These are phyloP conservation scores for Sindora glabra DNA, from an alignment of 306 rosid genomes.

Conservation along the genomic window DNA sequence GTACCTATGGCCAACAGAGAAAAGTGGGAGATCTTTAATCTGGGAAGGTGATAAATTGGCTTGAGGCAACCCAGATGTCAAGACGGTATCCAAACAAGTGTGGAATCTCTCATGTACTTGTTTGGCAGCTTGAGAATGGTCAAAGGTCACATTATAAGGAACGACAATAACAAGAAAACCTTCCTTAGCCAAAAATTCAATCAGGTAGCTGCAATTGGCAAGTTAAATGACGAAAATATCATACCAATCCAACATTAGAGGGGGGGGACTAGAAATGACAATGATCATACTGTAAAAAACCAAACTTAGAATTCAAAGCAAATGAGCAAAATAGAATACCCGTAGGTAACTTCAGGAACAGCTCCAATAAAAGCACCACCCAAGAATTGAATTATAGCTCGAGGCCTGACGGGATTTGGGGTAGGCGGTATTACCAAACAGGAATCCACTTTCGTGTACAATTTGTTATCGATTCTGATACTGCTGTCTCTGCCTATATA, in stretches of 20 bases:
- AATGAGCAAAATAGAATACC: slow-evolving; percentile 31
- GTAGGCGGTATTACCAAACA: slow-evolving; percentile 74
- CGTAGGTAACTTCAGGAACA: slow-evolving; percentile 83
- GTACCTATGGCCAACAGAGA: slow-evolving; percentile 89
- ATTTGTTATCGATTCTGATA: slow-evolving; percentile 17
- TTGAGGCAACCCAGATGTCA: slow-evolving; percentile 60
- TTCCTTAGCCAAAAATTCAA: slow-evolving; percentile 63
- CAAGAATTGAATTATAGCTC: slow-evolving; percentile 80
- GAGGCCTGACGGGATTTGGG: slow-evolving; percentile 43
- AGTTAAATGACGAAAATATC: not conserved
- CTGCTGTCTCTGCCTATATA: slow-evolving; percentile 25
- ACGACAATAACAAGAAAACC: slow-evolving; percentile 73
- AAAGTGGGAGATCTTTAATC: slow-evolving; percentile 59
- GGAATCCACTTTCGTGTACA: slow-evolving; percentile 39
- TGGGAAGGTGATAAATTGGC: slow-evolving; percentile 54
- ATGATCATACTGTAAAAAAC: not conserved
- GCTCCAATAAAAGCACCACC: slow-evolving; percentile 98
- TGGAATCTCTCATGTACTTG: slow-evolving; percentile 79
- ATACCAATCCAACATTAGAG: not conserved
- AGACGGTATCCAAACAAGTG: slow-evolving; percentile 53
- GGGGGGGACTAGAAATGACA: not conserved
- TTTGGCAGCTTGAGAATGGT: slow-evolving; percentile 62
- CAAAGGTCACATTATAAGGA: slow-evolving; percentile 89
- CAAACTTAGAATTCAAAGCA: not conserved
- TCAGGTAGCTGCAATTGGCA: slow-evolving; percentile 52